phyloP scores from a whole-genome alignment of 1,284 basidiomycete genomes.

The Cryptococcus wingfieldii region DNA sequence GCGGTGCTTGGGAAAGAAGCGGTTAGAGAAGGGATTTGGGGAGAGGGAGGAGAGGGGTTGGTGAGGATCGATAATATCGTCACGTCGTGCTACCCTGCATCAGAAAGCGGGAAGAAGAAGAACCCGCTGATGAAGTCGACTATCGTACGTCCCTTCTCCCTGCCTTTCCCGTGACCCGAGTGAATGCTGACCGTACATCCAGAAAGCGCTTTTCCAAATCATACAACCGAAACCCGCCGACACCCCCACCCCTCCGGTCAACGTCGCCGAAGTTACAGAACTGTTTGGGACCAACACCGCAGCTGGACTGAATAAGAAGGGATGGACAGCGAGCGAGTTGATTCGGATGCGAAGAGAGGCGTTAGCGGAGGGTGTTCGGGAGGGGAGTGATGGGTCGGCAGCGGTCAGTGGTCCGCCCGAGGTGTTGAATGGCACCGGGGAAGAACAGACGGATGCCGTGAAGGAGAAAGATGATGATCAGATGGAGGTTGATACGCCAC shows the following conservation, averaged over 20 bases:
- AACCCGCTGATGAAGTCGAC: conserved; percentile 34
- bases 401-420: too few relatives aligned
- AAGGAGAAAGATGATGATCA: too few relatives aligned
- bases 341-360: conserved; percentile 20
- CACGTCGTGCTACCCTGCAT: conserved; percentile 23
- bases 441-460: background rate
- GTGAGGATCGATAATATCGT: conserved; percentile 29
- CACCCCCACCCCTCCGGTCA: conserved; percentile 12
- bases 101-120: conserved; percentile 23
- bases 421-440: background rate
- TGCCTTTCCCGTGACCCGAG: background rate
- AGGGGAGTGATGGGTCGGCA: too few relatives aligned
- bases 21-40: conserved; percentile 64
- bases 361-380: background rate
- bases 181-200: background rate
- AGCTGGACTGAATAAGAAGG: conserved; percentile 29
- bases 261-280: conserved; percentile 16
- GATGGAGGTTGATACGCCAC: too few relatives aligned
- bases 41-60: conserved; percentile 26
- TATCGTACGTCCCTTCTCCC: conserved; percentile 16
- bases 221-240: conserved; percentile 13
- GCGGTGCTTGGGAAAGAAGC: conserved; percentile 77
- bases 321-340: conserved; percentile 33
- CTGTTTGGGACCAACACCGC: conserved; percentile 32
- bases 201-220: conserved; percentile 9